Evolutionary conservation across 2,329 filamentous ascomycete genomes (phyloP), one percentile per base, ranked within the genome.

Genomic region (Fusarium albidum): DNA sequence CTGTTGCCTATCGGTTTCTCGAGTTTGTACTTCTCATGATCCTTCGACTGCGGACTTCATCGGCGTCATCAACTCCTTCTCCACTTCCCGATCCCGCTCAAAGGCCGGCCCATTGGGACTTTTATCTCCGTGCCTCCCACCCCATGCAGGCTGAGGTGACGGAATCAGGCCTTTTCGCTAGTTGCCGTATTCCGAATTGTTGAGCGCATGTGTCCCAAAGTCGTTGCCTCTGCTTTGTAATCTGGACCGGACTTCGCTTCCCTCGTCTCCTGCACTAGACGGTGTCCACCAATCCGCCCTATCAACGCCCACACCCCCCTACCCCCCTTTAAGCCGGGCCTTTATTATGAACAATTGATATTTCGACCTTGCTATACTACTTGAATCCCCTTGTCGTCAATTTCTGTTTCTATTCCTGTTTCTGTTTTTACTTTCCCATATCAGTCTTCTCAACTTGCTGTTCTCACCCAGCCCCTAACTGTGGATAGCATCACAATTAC

Each of bases 101-200:
- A 38, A 34, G 18, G 38, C 31, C 40, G 40, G 49, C 41, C 35
- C 29, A n/a, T 38, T 58, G 47, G 15, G 35, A 21, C 21, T 43
- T 34, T 45, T 42, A 46, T 59, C 58, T 49, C 43, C 54, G 58
- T 31, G 27, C 21, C 21, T 21, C 21, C 21, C 21, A 21, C 21
- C 39, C 42, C 35, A 34, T 33, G 28, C 40, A 49, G 29, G 29
- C 10, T n/a, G 29, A 29, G 18, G 21, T 18, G 28, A 14, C 26
- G 35, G 45, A 41, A 26, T 34, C 42, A 52, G 50, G 47, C 39
- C 48, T 25, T 41, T 43, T 38, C 38, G 41, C 27, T 47, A 47
- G 31, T 45, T 59, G 59, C 59, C 59, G 59, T 62, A 42, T 49
- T 45, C 59, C 59, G 59, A 52, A 31, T 37, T 54, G 42, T 59